Base-by-base conservation (phyloP, 305 asterid genomes). In the Plantago rigida region DNA sequence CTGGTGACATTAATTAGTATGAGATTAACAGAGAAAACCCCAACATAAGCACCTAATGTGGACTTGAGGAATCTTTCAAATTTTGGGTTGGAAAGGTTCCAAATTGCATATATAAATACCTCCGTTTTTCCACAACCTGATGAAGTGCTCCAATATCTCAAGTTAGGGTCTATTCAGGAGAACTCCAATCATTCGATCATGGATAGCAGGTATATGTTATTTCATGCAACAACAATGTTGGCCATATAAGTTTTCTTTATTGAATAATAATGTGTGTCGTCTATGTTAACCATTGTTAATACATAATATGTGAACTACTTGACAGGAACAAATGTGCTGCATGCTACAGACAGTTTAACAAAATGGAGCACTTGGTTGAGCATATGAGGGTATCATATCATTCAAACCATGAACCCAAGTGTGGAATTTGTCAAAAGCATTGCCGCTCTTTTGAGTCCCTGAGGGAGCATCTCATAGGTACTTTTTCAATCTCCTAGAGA, bases 321-420 rank as follows among this genome's bases (percentile, higher is more conserved):
- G 72, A 47, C 78, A 90, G 97, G 91, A 87, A 90, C 66, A 87
- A 90, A 60, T 90, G 97, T 69, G 95, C 87, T 36, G 97, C 91
- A 1, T 90, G 97, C 86, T 90, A 79, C 69, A 64, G 91, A 54
- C 97, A 87, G 65, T 90, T 83, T 64, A 90, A 90, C 79, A 87
- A 76, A 77, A 85, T 80, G 86, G 95, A 87, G 71, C 96, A 90
- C 64, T 75, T 90, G 29, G 95, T 87, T 62, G 96, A 87, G 70
- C 97, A 90, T 53, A 90, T 90, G 97, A 85, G 79, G 76, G 63
- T 69, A n/a, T 87, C 97, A 0, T 82, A 77, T 71, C 97, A 90
- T 66, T 90, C 97, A 26, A 78, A 71, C 75, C 96, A 90, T 41
- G 96, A 90, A 61, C 97, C 97, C 28, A 62, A 48, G 59, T 90